Evolutionary conservation across 441 rosid genomes (phyloP), one percentile per base, ranked within the genome.

Genomic region (Omphalea diandra): DNA sequence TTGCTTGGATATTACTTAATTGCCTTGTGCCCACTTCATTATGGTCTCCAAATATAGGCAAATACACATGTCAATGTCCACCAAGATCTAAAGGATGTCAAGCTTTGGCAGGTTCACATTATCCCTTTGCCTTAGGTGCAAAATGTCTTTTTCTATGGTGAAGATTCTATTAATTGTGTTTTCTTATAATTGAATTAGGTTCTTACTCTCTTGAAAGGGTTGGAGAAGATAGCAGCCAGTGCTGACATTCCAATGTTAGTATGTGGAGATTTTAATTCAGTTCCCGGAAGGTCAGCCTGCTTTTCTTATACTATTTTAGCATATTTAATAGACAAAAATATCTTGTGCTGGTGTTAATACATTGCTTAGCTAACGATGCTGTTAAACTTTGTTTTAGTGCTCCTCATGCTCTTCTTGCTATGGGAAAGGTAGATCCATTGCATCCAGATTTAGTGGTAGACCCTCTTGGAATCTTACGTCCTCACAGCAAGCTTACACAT

Each of bases 191-290:
- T n/a, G n/a, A 70, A 66, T 78, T 81, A 96, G 99, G 97, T 96
- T 43, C 99, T 90, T 72, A 96, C 99, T 6, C 94, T 96, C 44
- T 72, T 96, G 73, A 96, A 96, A 79, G 99, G 99, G 62, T 83
- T 96, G 82, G 98, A 96, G 79, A 96, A 96, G 80, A 91, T 96
- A 71, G 98, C 97, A 43, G 96, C 96, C 20, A 96, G 99, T 70
- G 99, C 99, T 10, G 97, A 96, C 83, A 93, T 96, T 75, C 99
- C 99, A 35, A 96, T 96, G 98, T 66, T 96, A 80, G 97, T 96
- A 32, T 96, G 97, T 85, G 99, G 99, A 58, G 99, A 96, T 85
- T 96, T 96, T 75, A 88, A 87, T 80, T 91, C 99, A 2, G 76
- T 84, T 69, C 98, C 99, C 33, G 97, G 96, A 74, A 96, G 99